Evolutionary conservation across 768 basidiomycete species (phyloP), one percentile per base, ranked within the genome.

Genomic region (Russula dissimulans): DNA sequence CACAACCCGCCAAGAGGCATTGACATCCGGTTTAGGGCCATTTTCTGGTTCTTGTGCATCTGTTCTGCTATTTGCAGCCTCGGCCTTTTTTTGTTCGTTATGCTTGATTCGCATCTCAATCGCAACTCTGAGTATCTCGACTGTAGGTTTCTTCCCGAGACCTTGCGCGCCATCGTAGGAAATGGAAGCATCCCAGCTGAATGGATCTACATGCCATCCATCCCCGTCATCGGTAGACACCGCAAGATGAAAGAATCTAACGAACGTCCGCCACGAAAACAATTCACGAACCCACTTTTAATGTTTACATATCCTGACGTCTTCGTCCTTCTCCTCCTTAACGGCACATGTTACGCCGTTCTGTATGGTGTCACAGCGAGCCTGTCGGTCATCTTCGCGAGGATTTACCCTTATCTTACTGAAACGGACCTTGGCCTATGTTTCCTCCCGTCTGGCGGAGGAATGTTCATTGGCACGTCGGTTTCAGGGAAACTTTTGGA

Each of bases 401-500:
- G 71, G 1, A 73, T 77, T 1, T 91, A 93, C 63, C 78, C 83
- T 0, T 77, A 71, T 61, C 74, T 90, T 18, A 78, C 71, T 57
- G 79, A 88, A 62, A 82, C 83, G 4, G 77, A 81, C 26, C 77
- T 89, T 36, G 91, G 91, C 3, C 71, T 94, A 5, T 91, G 87
- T 69, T 94, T 85, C 73, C 73, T 93, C 56, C 81, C 84, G 1
- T 79, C 86, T 53, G 92, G 90, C 2, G 79, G 81, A 15, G 93
- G 91, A 0, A 84, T 84, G 72, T 71, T 82, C 9, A 51, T 85
- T 15, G 85, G 89, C 12, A 78, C 82, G 18, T 68, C 76, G n/a
- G 26, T 77, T 1, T 82, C 76, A 22, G 91, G 91, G 3, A 79
- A 74, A 56, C 66, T 88, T 11, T 69, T 91, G 9, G 87, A 94